phyloP scores from a whole-genome alignment of 441 rosid species.

The Flueggea neowawraea region DNA sequence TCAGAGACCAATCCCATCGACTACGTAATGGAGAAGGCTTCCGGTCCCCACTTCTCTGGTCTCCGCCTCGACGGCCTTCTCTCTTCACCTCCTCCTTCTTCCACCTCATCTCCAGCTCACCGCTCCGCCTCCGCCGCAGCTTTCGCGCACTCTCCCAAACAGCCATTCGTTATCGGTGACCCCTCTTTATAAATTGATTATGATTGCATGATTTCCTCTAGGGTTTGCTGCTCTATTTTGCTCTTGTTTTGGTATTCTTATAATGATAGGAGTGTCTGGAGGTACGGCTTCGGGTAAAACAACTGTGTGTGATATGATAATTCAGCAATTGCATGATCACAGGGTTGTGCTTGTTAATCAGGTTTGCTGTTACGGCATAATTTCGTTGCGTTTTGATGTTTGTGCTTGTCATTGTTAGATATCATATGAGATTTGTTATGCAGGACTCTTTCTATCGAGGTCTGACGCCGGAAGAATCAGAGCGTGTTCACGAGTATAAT shows the following conservation, averaged over 20 bases:
- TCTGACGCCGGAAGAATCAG: constrained; percentile 69
- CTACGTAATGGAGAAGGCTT: constrained; percentile 94
- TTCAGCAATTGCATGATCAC: constrained; percentile 98
- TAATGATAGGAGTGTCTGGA: constrained; percentile 77
- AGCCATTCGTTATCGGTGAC: constrained; percentile 90
- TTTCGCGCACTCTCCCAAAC: constrained; percentile 44
- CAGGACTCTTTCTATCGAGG: constrained; percentile 99
- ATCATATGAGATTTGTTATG: not conserved
- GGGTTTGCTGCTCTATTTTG: not conserved
- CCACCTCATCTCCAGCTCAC: constrained; percentile 38
- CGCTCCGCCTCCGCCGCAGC: constrained; percentile 22
- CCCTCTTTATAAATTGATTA: not conserved
- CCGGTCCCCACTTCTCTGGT: constrained; percentile 99
- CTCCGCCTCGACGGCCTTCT: constrained; percentile 75
- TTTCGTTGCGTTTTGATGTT: not conserved
- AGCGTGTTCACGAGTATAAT: constrained; percentile 88
- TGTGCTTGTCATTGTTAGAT: too few relatives aligned
- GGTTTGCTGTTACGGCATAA: constrained; percentile 30
- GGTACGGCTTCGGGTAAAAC: constrained; percentile 99
- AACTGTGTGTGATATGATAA: constrained; percentile 97
- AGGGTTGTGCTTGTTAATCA: constrained; percentile 94
- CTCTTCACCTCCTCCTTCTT: constrained; percentile 42
- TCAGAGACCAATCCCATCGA: constrained; percentile 62
- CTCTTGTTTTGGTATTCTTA: not conserved
- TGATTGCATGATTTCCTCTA: not conserved